Percentiles rank a stretch among this genome's conserved stretches.
phyloP scores from a whole-genome alignment of 805 yeast species.

The Cyberlindnera euphorbiae region DNA sequence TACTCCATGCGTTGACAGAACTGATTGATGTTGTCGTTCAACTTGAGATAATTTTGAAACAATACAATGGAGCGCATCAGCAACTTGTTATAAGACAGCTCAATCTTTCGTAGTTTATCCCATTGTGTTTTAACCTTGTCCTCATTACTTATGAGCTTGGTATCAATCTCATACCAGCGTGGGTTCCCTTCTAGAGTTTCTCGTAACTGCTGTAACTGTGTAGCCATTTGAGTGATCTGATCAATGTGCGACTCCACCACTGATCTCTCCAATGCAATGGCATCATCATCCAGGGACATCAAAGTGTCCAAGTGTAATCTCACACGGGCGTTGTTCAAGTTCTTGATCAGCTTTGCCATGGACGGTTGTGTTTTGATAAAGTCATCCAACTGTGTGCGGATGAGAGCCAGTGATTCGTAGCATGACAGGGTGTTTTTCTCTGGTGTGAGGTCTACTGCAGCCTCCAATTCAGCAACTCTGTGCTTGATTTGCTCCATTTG shows the following conservation, averaged over 20 bases:
- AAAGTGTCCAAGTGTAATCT: constrained; percentile 7
- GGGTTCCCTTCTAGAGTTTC: background rate
- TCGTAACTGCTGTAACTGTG: background rate
- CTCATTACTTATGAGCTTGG: background rate
- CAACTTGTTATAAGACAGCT: constrained; percentile 20
- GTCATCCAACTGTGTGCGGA: constrained; percentile 5
- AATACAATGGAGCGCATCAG: constrained; percentile 20
- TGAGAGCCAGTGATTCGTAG: constrained; percentile 4
- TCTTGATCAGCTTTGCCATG: constrained; percentile 6
- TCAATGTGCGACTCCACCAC: constrained; percentile 9
- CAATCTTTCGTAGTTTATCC: constrained; percentile 10
- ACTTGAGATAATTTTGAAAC: constrained; percentile 22
- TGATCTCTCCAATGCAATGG: constrained; percentile 3
- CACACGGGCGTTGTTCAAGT: constrained; percentile 8
- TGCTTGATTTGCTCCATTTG: constrained; percentile 5
- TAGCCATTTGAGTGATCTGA: background rate
- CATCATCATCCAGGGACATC: background rate
- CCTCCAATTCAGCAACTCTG: constrained; percentile 6
- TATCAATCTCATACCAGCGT: background rate
- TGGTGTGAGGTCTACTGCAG: constrained; percentile 3
- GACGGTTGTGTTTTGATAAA: constrained; percentile 2
- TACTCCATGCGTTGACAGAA: constrained; percentile 2
- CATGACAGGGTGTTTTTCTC: constrained; percentile 1
- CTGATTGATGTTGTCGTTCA: constrained; percentile 17
- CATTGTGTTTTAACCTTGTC: background rate